A percentile compares a stretch with the other conserved stretches of the same genome.
Conservation (phyloP, 108 stramenopile genomes). For the Stephanodiscus minutulus region DNA sequence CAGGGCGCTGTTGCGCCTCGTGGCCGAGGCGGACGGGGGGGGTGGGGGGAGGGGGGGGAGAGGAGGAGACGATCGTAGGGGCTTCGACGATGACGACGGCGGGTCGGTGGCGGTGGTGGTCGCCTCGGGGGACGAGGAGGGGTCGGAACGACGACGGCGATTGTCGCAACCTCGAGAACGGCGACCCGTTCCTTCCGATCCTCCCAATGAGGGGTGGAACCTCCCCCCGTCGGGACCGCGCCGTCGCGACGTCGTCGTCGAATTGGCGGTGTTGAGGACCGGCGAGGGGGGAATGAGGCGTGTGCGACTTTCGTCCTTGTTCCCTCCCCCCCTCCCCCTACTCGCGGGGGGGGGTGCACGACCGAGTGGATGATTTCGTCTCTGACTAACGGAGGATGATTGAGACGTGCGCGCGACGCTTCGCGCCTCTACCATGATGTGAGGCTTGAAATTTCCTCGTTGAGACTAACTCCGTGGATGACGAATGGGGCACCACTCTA, state of each 20-base stretch:
- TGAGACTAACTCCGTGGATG: too few species aligned
- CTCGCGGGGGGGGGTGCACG: background rate
- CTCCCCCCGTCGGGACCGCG: background rate
- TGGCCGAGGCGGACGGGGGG: slow-evolving; percentile 24
- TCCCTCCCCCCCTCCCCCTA: background rate
- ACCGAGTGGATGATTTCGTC: too few species aligned
- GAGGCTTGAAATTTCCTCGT: too few species aligned
- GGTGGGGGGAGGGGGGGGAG: background rate
- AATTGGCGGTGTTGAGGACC: slow-evolving; percentile 40
- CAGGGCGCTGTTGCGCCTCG: slow-evolving; percentile 27
- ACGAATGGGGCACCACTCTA: too few species aligned
- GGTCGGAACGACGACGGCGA: background rate
- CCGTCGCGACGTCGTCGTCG: slow-evolving; percentile 27
- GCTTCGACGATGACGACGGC: background rate
- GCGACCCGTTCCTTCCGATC: background rate
- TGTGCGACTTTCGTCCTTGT: slow-evolving; percentile 36
- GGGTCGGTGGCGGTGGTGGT: background rate
- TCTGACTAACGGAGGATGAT: too few species aligned
- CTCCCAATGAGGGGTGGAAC: slow-evolving; percentile 1
- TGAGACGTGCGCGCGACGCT: too few species aligned
- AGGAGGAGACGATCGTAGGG: background rate
- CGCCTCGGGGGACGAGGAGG: background rate
- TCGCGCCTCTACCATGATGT: too few species aligned
- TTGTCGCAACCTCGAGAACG: too few species aligned
- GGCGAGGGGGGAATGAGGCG: slow-evolving; percentile 44